phyloP scores from a whole-genome alignment of 2,329 filamentous ascomycete genomes.

The Phyllosticta ampelicida region DNA sequence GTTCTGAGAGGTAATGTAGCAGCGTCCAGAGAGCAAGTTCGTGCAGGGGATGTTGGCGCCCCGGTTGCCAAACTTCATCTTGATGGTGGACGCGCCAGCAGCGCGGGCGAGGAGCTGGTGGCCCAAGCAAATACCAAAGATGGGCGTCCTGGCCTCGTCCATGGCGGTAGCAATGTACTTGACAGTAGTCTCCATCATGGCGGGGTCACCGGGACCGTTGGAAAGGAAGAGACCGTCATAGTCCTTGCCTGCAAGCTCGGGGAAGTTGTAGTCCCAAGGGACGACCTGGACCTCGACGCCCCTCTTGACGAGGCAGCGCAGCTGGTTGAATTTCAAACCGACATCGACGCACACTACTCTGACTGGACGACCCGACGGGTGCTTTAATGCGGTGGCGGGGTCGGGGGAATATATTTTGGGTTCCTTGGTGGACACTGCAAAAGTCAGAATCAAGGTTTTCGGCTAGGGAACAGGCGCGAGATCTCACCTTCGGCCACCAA shows the following conservation, averaged over 20 bases:
- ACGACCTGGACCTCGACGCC: conserved; percentile 91
- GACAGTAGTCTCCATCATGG: conserved; percentile 69
- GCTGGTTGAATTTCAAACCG: conserved; percentile 96
- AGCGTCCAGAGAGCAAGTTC: conserved; percentile 87
- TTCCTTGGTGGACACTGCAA: conserved; percentile 72
- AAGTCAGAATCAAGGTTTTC: conserved; percentile 2
- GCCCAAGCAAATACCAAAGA: conserved; percentile 93
- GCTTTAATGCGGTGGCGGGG: conserved; percentile 60
- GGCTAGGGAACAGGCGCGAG: background rate
- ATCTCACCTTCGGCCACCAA: conserved; percentile 83
- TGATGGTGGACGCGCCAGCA: conserved; percentile 71
- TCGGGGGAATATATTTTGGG: conserved; percentile 79
- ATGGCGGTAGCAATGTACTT: conserved; percentile 68
- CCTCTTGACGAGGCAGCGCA: conserved; percentile 81
- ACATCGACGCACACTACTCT: conserved; percentile 92
- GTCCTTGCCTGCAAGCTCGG: conserved; percentile 60
- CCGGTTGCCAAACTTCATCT: conserved; percentile 99
- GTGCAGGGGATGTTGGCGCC: conserved; percentile 98
- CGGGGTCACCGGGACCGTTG: conserved; percentile 92
- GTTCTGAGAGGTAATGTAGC: conserved; percentile 98
- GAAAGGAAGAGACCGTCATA: conserved; percentile 97
- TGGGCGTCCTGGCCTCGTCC: conserved; percentile 67
- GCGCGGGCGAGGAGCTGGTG: conserved; percentile 88
- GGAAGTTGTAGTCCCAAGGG: conserved; percentile 93
- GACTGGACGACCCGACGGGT: conserved; percentile 77